Evolutionary conservation across 2,329 filamentous ascomycete species (phyloP), one percentile per base, ranked within the genome.

Genomic region (Knufia petricola): DNA sequence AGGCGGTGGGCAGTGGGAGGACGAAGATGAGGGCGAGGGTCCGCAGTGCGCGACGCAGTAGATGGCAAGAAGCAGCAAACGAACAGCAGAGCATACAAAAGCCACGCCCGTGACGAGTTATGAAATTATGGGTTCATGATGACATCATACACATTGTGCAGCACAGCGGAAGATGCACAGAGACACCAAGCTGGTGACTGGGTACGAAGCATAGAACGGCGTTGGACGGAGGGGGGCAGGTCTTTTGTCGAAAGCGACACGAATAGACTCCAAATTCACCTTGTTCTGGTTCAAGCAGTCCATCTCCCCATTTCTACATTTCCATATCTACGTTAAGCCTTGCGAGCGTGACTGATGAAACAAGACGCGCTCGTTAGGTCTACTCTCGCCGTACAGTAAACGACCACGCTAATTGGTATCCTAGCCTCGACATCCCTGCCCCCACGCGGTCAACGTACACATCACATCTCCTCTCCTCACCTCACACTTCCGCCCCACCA

Each of bases 21-120:
- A 74, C 50, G 72, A 73, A 17, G 70, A 74, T 4, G 67, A 71
- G 3, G 69, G 67, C 13, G 68, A 69, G 48, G 62, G 64, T 19
- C 63, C 70, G 45, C 72, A 75, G 57, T 75, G 72, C 60, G 63
- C 71, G 48, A 65, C 72, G 50, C 71, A 74, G 60, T 75, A 62
- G 52, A 3, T 17, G 23, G 30, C 9, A 19, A n/a, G n/a, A n/a
- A n/a, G n/a, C n/a, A n/a, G n/a, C n/a, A n/a, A n/a, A n/a, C n/a
- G n/a, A n/a, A n/a, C n/a, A n/a, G n/a, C n/a, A n/a, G n/a, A n/a
- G n/a, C n/a, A n/a, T n/a, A n/a, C n/a, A n/a, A n/a, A n/a, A n/a
- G n/a, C n/a, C n/a, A 30, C 28, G 28, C 7, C 34, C 21, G 40
- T 46, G 42, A 50, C 30, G 40, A 45, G 46, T 24, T 44, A 43